A percentile compares a stretch with the other conserved stretches of the same genome.
Conservation (phyloP, 2,329 filamentous ascomycete genomes). For the Venturia nashicola region DNA sequence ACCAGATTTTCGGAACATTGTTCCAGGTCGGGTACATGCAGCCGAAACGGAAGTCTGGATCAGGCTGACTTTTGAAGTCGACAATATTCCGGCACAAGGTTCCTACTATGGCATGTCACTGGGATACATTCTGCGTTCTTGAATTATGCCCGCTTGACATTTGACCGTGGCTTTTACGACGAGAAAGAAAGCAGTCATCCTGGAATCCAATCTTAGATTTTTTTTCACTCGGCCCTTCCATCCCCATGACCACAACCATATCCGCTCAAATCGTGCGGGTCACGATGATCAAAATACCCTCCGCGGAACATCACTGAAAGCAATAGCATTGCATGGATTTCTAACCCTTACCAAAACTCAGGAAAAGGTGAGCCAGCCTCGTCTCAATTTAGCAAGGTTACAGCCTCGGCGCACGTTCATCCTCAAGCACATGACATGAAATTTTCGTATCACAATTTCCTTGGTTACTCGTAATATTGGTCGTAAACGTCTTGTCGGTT, state of each 20-base stretch:
- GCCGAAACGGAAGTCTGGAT: background rate
- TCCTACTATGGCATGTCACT: background rate
- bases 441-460: background rate
- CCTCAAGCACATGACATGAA: background rate
- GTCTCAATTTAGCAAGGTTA: background rate
- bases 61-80: background rate
- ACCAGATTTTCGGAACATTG: background rate
- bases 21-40: background rate
- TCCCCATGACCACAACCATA: background rate
- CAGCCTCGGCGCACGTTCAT: background rate
- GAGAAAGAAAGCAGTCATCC: too few relatives aligned
- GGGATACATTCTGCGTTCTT: background rate
- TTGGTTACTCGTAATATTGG: too few relatives aligned
- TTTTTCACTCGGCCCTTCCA: background rate
- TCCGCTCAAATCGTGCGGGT: background rate
- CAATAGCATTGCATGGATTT: background rate
- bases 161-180: background rate
- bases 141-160: background rate
- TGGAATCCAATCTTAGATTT: too few relatives aligned
- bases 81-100: background rate
- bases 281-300: constrained; percentile 1
- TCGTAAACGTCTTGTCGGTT: too few relatives aligned
- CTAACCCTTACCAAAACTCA: background rate
- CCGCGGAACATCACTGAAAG: background rate
- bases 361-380: background rate